Evolutionary conservation across 768 basidiomycete genomes (phyloP).

Genomic region (Fistulinella prunicolor): DNA sequence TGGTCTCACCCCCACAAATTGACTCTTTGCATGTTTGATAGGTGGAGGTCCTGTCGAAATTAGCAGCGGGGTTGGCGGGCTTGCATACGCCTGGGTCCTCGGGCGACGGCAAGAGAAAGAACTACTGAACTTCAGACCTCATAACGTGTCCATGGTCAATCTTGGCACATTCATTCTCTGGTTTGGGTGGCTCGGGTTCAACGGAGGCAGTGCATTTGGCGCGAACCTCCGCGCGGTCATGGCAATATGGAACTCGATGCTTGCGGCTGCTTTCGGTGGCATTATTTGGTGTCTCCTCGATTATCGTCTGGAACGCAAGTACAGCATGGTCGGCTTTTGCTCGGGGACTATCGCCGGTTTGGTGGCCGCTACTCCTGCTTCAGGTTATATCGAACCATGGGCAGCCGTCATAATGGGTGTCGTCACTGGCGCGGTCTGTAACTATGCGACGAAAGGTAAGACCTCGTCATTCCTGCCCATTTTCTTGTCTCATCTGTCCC

Average conservation of each 20-base stretch:
- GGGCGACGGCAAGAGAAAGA: constrained; percentile 75
- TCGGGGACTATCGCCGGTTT: constrained; percentile 84
- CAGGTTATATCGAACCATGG: constrained; percentile 79
- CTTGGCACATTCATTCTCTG: constrained; percentile 84
- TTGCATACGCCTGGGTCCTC: constrained; percentile 85
- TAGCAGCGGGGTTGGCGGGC: constrained; percentile 77
- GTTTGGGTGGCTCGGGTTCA: constrained; percentile 91
- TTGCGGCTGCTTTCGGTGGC: constrained; percentile 78
- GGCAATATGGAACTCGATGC: constrained; percentile 88
- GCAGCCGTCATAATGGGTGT: constrained; percentile 73
- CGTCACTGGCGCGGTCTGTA: constrained; percentile 68
- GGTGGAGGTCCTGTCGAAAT: constrained; percentile 89
- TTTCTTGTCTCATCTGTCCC: constrained; percentile 9
- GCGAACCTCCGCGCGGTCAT: constrained; percentile 84
- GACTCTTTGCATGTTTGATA: constrained; percentile 22
- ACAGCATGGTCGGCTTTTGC: constrained; percentile 90
- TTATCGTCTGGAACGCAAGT: constrained; percentile 76
- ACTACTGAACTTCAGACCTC: constrained; percentile 77
- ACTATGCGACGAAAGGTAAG: constrained; percentile 81
- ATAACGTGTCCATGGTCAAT: constrained; percentile 81
- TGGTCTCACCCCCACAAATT: neutral
- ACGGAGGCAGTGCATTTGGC: constrained; percentile 85
- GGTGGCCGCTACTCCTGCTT: constrained; percentile 86
- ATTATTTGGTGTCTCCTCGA: constrained; percentile 82
- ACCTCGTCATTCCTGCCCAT: constrained; percentile 1